These are phyloP conservation scores for Pseudogymnoascus verrucosus DNA, from an alignment of 2,329 filamentous ascomycete species.

Conservation along the genomic window DNA sequence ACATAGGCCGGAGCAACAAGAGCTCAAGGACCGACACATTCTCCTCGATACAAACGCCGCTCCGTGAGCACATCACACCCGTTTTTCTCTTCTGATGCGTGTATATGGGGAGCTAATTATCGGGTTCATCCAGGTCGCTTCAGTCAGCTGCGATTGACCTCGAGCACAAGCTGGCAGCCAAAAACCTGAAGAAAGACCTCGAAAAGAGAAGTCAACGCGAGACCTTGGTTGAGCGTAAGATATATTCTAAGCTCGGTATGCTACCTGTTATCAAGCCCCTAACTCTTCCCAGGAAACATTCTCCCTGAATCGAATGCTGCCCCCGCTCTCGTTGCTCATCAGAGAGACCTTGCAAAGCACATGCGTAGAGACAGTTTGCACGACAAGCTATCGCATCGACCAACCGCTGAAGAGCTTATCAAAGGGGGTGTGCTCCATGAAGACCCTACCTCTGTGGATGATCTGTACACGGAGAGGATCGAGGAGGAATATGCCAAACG, in stretches of 20 bases:
- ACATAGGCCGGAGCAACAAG: conserved; percentile 57
- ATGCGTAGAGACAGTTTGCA: conserved; percentile 84
- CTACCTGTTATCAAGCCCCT: not conserved
- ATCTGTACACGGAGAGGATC: conserved; percentile 51
- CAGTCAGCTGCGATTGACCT: conserved; percentile 56
- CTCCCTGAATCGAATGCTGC: conserved; percentile 71
- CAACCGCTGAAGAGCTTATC: conserved; percentile 66
- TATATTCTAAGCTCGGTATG: not conserved
- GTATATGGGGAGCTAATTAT: not conserved
- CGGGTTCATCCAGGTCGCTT: conserved; percentile 41
- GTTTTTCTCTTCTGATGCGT: not conserved
- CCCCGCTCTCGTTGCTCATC: conserved; percentile 69
- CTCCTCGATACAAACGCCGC: conserved; percentile 59
- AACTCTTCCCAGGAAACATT: conserved; percentile 61
- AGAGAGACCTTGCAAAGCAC: conserved; percentile 76
- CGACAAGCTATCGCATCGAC: conserved; percentile 74
- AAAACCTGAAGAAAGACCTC: conserved; percentile 57
- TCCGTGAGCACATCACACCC: conserved; percentile 39
- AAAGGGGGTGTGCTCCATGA: conserved; percentile 71
- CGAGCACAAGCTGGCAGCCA: conserved; percentile 53
- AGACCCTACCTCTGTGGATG: conserved; percentile 49
- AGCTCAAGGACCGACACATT: conserved; percentile 62
- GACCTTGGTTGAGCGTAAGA: conserved; percentile 70
- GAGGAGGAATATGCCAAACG: conserved; percentile 55
- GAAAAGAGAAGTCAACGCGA: conserved; percentile 59